These are phyloP conservation scores for Monosporascus ibericus DNA, from an alignment of 2,329 filamentous ascomycete species.

Conservation along the genomic window DNA sequence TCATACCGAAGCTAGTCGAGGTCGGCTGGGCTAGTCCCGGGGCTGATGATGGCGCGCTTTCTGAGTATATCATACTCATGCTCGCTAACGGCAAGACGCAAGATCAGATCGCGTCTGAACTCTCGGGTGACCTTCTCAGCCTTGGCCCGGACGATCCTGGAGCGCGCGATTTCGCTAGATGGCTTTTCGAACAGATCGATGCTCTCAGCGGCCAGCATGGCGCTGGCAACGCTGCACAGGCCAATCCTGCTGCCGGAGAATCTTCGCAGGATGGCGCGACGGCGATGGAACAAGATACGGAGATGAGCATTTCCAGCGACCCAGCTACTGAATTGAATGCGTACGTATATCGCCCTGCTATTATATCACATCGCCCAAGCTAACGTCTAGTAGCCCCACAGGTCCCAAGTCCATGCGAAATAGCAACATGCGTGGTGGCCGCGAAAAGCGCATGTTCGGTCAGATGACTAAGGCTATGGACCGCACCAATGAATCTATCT, in stretches of 20 bases:
- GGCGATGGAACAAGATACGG: slow-evolving; percentile 55
- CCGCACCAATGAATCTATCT: slow-evolving; percentile 63
- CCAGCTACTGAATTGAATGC: slow-evolving; percentile 46
- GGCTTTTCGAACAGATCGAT: slow-evolving; percentile 88
- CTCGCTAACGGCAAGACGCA: slow-evolving; percentile 91
- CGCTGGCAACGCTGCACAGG: slow-evolving; percentile 32
- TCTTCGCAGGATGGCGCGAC: slow-evolving; percentile 17
- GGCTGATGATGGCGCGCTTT: slow-evolving; percentile 71
- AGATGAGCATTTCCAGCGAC: slow-evolving; percentile 59
- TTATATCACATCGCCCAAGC: slow-evolving; percentile 16
- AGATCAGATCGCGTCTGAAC: slow-evolving; percentile 79
- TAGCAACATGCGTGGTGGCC: slow-evolving; percentile 42
- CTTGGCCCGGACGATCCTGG: slow-evolving; percentile 77
- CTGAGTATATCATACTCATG: slow-evolving; percentile 97
- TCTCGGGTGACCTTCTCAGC: slow-evolving; percentile 79
- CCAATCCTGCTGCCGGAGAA: slow-evolving; percentile 15
- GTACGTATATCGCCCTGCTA: slow-evolving; percentile 38
- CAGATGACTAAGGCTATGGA: slow-evolving; percentile 82
- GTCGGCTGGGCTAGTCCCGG: slow-evolving; percentile 84
- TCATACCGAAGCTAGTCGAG: slow-evolving; percentile 88
- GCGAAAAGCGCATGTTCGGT: slow-evolving; percentile 77
- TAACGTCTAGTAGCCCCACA: slow-evolving; percentile 65
- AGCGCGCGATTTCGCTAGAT: slow-evolving; percentile 77
- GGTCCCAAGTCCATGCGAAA: slow-evolving; percentile 91
- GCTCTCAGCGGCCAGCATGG: slow-evolving; percentile 58